These are phyloP conservation scores for Ogataea chonburiensis DNA, from an alignment of 805 yeast genomes.

Conservation along the genomic window DNA sequence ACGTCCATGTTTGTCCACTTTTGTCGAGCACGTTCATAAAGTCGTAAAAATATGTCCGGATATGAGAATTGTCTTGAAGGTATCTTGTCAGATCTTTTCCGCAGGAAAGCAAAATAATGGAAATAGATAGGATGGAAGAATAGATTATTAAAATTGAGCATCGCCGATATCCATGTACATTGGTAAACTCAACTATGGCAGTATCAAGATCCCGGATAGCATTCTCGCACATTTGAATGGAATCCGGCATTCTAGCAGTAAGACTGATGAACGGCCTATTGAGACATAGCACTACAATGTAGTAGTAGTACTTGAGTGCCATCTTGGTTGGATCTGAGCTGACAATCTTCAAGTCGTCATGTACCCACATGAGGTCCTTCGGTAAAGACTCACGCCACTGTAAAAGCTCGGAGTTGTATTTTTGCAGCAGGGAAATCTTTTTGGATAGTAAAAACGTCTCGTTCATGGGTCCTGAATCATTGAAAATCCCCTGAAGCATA, in stretches of 20 bases:
- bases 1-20: constrained; percentile 46
- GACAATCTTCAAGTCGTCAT: constrained; percentile 36
- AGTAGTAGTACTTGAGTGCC: constrained; percentile 55
- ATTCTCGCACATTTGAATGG: constrained; percentile 33
- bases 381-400: constrained; percentile 54
- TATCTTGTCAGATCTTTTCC: constrained; percentile 18
- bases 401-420: constrained; percentile 45
- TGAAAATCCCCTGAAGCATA: constrained; percentile 45
- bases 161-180: constrained; percentile 40
- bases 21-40: constrained; percentile 42
- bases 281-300: constrained; percentile 55
- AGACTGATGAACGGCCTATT: constrained; percentile 58
- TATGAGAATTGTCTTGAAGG: constrained; percentile 35
- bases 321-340: constrained; percentile 53
- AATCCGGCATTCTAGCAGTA: constrained; percentile 10
- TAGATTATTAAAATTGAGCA: constrained; percentile 49
- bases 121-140: constrained; percentile 38
- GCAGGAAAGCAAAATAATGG: constrained; percentile 13
- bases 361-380: constrained; percentile 48
- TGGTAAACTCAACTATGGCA: constrained; percentile 38
- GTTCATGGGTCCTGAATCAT: constrained; percentile 7
- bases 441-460: constrained; percentile 3
- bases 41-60: constrained; percentile 33
- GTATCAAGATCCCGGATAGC: constrained; percentile 43
- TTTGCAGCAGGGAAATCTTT: constrained; percentile 20